phyloP scores from a whole-genome alignment of 768 basidiomycete species.

The Boletus edulis region DNA sequence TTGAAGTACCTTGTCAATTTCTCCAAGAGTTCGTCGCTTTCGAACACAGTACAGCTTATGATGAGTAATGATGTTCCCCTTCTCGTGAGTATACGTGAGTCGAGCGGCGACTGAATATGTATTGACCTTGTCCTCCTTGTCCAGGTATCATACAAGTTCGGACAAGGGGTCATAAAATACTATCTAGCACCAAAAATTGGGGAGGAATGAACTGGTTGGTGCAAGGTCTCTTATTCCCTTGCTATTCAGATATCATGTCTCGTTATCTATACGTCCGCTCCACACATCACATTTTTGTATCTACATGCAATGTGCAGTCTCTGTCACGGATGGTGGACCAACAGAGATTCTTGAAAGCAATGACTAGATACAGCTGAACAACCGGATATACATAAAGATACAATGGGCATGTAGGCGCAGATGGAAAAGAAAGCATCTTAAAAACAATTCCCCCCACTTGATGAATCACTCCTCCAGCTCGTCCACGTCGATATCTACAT shows the following conservation, averaged over 20 bases:
- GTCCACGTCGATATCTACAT: conserved; percentile 12
- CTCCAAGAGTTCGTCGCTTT: conserved; percentile 80
- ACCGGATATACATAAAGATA: conserved; percentile 5
- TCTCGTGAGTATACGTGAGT: conserved; percentile 49
- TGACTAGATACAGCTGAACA: conserved; percentile 14
- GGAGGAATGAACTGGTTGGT: conserved; percentile 53
- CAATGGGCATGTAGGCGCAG: not conserved
- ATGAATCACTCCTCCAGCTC: conserved; percentile 11
- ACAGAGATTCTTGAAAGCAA: conserved; percentile 6
- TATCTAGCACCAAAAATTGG: conserved; percentile 97
- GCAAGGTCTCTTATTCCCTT: conserved; percentile 5
- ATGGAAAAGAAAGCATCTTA: conserved; percentile 16
- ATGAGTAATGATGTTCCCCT: conserved; percentile 93
- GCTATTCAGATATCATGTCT: conserved; percentile 10
- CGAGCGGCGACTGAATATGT: not conserved
- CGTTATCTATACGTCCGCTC: conserved; percentile 9
- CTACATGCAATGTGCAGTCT: not conserved
- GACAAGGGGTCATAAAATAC: conserved; percentile 86
- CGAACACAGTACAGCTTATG: conserved; percentile 73
- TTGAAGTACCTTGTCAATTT: conserved; percentile 98
- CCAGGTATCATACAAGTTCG: conserved; percentile 87
- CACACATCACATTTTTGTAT: conserved; percentile 15
- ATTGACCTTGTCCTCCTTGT: not conserved
- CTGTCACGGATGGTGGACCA: not conserved
- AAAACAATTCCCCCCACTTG: not conserved